Conservation (phyloP, 139 green algal species). For the Chlorella ohadii region DNA sequence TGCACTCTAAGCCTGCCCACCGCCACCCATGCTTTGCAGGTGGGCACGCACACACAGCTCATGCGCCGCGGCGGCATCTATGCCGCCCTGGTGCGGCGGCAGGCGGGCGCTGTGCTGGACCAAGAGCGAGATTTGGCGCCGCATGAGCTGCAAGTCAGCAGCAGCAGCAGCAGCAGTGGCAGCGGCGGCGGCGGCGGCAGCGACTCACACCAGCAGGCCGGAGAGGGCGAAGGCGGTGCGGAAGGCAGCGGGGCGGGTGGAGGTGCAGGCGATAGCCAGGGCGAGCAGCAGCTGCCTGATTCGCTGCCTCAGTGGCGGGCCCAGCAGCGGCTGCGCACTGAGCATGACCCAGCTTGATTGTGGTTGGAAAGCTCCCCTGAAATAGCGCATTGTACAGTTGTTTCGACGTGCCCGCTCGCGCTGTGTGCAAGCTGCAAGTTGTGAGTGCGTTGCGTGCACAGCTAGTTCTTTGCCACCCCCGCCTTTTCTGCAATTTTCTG, state of each 20-base stretch:
- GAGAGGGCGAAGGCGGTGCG: no score
- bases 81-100: constrained; percentile 46
- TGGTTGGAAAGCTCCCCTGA: no score
- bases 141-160: constrained; percentile 28
- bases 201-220: background rate
- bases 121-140: constrained; percentile 36
- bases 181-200: background rate
- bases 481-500: no score
- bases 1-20: no score
- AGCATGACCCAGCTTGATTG: constrained; percentile 24
- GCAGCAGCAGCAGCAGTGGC: background rate
- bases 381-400: no score
- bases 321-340: constrained; percentile 7
- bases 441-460: no score
- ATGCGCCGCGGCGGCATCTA: constrained; percentile 49
- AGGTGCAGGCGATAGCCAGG: background rate
- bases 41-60: constrained; percentile 72
- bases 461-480: no score
- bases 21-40: no score
- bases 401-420: no score
- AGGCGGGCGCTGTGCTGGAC: constrained; percentile 40
- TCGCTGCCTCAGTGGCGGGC: constrained; percentile 31
- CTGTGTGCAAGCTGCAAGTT: no score
- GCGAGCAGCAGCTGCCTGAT: constrained; percentile 2
- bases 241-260: background rate